A percentile compares a stretch with the other conserved stretches of the same genome.
These are phyloP conservation scores for Sporodiniella umbellata DNA, from an alignment of 371 early-diverging fungal genomes.

Conservation along the genomic window DNA sequence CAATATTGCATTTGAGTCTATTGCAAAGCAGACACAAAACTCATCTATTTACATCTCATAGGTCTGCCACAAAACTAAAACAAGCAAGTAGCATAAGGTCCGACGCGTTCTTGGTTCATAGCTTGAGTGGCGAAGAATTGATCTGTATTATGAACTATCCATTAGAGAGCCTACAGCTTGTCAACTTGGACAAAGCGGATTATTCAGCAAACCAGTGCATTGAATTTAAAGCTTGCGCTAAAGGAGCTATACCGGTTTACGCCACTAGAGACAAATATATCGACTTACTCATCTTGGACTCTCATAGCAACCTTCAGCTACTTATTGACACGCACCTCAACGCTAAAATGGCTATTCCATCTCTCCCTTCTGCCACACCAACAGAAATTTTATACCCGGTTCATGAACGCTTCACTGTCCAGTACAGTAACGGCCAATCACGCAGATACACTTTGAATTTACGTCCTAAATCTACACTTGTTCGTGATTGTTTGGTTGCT, in stretches of 20 bases:
- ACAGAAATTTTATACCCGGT: constrained; percentile 38
- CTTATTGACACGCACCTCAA: constrained; percentile 4
- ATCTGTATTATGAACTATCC: constrained; percentile 38
- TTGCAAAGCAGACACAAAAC: no score
- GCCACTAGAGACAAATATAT: constrained; percentile 37
- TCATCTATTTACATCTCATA: not conserved
- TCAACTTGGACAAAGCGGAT: constrained; percentile 6
- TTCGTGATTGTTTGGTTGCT: constrained; percentile 44
- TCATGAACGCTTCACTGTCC: constrained; percentile 42
- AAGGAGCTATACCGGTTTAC: constrained; percentile 32
- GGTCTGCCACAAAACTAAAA: constrained; percentile 4
- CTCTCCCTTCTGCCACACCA: constrained; percentile 4
- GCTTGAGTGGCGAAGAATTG: constrained; percentile 21
- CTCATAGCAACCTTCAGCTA: not conserved
- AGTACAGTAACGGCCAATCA: constrained; percentile 21
- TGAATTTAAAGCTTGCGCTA: constrained; percentile 25
- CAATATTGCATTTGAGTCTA: not conserved
- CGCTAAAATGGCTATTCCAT: not conserved
- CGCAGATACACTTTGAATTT: constrained; percentile 38
- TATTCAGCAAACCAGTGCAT: constrained; percentile 10
- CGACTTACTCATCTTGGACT: constrained; percentile 37
- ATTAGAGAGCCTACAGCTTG: constrained; percentile 1
- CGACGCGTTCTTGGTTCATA: constrained; percentile 25
- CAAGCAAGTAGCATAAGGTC: constrained; percentile 3
- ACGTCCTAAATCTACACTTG: constrained; percentile 33